These are phyloP conservation scores for Orbilia ellipsospora DNA, from an alignment of 2,329 filamentous ascomycete genomes.

Conservation along the genomic window DNA sequence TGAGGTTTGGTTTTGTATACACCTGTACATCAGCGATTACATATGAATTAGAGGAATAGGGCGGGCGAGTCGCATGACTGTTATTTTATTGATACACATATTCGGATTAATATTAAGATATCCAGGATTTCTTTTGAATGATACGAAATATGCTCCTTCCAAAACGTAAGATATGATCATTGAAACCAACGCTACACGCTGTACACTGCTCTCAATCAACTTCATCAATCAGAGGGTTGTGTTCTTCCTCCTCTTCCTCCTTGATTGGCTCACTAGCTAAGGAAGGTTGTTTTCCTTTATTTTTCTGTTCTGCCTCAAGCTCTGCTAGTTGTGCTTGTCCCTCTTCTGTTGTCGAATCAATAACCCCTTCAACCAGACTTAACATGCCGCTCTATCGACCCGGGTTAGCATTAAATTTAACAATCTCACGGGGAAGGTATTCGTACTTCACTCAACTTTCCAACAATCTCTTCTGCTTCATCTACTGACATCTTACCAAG, in stretches of 20 bases:
- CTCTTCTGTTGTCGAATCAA: slow-evolving; percentile 92
- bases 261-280: slow-evolving; percentile 34
- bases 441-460: slow-evolving; percentile 76
- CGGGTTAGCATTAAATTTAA: slow-evolving; percentile 8
- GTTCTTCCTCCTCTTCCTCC: slow-evolving; percentile 29
- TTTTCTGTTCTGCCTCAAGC: slow-evolving; percentile 78
- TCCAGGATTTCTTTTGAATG: background rate
- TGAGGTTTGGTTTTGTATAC: background rate
- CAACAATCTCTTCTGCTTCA: slow-evolving; percentile 86
- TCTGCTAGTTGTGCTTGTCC: slow-evolving; percentile 81
- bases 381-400: slow-evolving; percentile 77
- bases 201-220: slow-evolving; percentile 8
- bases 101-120: background rate
- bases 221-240: slow-evolving; percentile 33
- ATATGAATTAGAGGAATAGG: too few species aligned
- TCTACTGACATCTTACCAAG: slow-evolving; percentile 88
- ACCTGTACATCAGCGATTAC: background rate
- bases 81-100: background rate
- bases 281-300: slow-evolving; percentile 63
- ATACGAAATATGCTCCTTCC: too few species aligned
- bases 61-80: too few species aligned
- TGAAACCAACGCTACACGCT: too few species aligned
- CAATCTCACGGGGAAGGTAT: slow-evolving; percentile 61
- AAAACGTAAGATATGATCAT: too few species aligned
- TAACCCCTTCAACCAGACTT: slow-evolving; percentile 90